Evolutionary conservation across 148 eudicot genomes (phyloP).

Genomic region (Rheum nobile): DNA sequence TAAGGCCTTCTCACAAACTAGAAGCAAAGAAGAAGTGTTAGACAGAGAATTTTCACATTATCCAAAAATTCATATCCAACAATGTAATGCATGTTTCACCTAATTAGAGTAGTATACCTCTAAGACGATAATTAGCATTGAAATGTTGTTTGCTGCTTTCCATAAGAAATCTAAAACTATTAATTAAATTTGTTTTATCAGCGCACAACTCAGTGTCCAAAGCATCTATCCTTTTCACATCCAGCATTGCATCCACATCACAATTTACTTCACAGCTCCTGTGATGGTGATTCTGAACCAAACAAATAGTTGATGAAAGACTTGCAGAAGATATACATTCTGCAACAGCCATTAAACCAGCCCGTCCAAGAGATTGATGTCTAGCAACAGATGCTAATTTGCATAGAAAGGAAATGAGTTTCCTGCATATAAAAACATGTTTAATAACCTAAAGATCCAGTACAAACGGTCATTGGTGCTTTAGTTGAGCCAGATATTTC

Average conservation of each 20-base stretch:
- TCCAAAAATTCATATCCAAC: background rate
- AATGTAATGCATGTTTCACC: background rate
- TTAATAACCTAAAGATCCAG: background rate
- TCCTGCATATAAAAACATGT: slow-evolving; percentile 34
- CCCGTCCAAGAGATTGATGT: slow-evolving; percentile 63
- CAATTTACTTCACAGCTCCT: slow-evolving; percentile 12
- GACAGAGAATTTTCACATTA: slow-evolving; percentile 6
- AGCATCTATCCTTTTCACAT: slow-evolving; percentile 14
- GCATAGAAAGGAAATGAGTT: slow-evolving; percentile 40
- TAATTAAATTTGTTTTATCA: slow-evolving; percentile 45
- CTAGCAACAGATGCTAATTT: slow-evolving; percentile 57
- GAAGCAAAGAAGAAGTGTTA: slow-evolving; percentile 12
- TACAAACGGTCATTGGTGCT: background rate
- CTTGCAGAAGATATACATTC: slow-evolving; percentile 68
- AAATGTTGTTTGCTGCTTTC: slow-evolving; percentile 94
- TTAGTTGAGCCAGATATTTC: background rate
- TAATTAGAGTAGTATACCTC: slow-evolving; percentile 31
- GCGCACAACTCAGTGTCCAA: slow-evolving; percentile 13
- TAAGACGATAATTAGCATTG: slow-evolving; percentile 71
- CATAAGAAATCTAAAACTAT: slow-evolving; percentile 55
- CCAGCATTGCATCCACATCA: slow-evolving; percentile 14
- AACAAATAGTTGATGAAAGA: slow-evolving; percentile 31
- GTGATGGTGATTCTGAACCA: slow-evolving; percentile 16
- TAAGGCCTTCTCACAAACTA: slow-evolving; percentile 70
- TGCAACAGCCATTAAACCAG: slow-evolving; percentile 74